A percentile compares a stretch with the other conserved stretches of the same genome.
These are phyloP conservation scores for Termitomyces sp. DNA, from an alignment of 768 basidiomycete genomes.

Conservation along the genomic window DNA sequence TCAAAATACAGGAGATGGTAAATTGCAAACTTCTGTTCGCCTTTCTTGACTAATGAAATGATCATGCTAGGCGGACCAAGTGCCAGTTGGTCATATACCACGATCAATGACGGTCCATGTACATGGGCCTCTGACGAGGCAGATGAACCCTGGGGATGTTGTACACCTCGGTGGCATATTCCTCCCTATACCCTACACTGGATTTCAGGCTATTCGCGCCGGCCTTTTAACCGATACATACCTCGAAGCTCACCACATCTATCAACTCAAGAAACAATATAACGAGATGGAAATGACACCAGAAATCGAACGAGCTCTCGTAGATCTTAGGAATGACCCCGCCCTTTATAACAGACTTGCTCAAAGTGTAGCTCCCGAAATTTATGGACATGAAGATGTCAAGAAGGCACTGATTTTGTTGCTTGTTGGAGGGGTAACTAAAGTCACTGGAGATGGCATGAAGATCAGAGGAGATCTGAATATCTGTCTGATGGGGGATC, in stretches of 20 bases:
- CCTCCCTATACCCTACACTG: slow-evolving; percentile 96
- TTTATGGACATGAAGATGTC: slow-evolving; percentile 95
- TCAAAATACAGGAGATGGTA: slow-evolving; percentile 99
- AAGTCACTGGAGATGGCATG: slow-evolving; percentile 95
- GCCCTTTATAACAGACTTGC: slow-evolving; percentile 87
- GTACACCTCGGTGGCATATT: slow-evolving; percentile 96
- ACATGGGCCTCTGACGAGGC: slow-evolving; percentile 84
- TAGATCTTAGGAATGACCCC: slow-evolving; percentile 68
- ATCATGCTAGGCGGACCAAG: slow-evolving; percentile 85
- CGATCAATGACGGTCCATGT: slow-evolving; percentile 98
- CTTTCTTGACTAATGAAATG: slow-evolving; percentile 2
- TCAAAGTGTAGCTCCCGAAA: slow-evolving; percentile 95
- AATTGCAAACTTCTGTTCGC: slow-evolving; percentile 13
- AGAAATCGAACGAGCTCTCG: slow-evolving; percentile 69
- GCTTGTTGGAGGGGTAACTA: slow-evolving; percentile 94
- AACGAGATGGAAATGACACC: slow-evolving; percentile 91
- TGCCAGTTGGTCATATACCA: slow-evolving; percentile 98
- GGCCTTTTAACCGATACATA: slow-evolving; percentile 97
- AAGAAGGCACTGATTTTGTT: slow-evolving; percentile 94
- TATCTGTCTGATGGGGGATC: slow-evolving; percentile 98
- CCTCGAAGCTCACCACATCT: slow-evolving; percentile 85
- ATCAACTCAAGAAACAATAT: slow-evolving; percentile 98
- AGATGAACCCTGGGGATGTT: slow-evolving; percentile 94
- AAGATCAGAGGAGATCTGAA: slow-evolving; percentile 98
- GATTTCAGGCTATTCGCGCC: slow-evolving; percentile 94